A percentile compares a stretch with the other conserved stretches of the same genome.
These are phyloP conservation scores for Tylopilus cervinicoccineus DNA, from an alignment of 768 basidiomycete genomes.

Conservation along the genomic window DNA sequence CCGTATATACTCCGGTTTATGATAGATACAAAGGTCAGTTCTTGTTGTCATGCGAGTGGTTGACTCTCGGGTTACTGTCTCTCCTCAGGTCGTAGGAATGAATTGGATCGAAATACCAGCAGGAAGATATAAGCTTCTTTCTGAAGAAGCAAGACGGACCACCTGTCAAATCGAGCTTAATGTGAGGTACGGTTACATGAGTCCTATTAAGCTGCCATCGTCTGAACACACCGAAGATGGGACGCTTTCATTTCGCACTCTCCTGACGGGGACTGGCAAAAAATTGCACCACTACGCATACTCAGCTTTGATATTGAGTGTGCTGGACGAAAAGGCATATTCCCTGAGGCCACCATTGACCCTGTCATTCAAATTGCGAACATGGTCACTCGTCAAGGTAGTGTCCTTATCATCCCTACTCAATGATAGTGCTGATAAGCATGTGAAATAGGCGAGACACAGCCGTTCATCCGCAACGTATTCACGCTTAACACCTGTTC, in stretches of 20 bases:
- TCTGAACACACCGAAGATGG: constrained; percentile 47
- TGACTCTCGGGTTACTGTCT: not conserved
- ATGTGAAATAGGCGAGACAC: constrained; percentile 67
- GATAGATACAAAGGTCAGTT: constrained; percentile 87
- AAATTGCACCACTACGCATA: constrained; percentile 88
- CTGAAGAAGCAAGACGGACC: constrained; percentile 58
- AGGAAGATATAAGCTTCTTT: constrained; percentile 69
- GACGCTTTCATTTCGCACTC: constrained; percentile 84
- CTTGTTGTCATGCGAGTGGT: not conserved
- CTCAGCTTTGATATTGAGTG: constrained; percentile 99
- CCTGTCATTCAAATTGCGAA: constrained; percentile 99
- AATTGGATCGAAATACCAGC: constrained; percentile 96
- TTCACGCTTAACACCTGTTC: constrained; percentile 95
- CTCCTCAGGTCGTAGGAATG: constrained; percentile 86
- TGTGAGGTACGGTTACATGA: constrained; percentile 50
- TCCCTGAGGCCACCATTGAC: constrained; percentile 86
- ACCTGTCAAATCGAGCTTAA: constrained; percentile 87
- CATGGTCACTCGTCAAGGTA: constrained; percentile 98
- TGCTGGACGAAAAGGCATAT: constrained; percentile 95
- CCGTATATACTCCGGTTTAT: constrained; percentile 90
- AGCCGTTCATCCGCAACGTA: constrained; percentile 94
- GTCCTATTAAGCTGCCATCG: not conserved
- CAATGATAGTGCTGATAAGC: constrained; percentile 2
- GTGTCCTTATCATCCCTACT: not conserved
- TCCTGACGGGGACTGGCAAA: constrained; percentile 90